These are phyloP conservation scores for Sesbania bispinosa DNA, from an alignment of 306 rosid species.

Conservation along the genomic window DNA sequence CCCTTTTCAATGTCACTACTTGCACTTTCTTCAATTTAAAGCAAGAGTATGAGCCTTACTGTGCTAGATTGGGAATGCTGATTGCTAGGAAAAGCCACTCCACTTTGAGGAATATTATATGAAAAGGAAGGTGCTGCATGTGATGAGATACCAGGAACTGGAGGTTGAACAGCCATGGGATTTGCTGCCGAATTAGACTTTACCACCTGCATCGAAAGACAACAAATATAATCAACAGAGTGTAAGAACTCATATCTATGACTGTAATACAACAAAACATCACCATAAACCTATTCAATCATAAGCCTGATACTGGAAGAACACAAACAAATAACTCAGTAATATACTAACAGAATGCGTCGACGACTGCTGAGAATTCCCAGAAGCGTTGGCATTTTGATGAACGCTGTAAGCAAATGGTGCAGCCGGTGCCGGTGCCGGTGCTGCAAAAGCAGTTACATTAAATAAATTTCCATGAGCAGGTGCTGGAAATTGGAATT, in stretches of 20 bases:
- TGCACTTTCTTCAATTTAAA: neutral
- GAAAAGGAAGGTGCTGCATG: constrained; percentile 44
- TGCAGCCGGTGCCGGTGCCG: neutral
- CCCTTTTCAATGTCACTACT: neutral
- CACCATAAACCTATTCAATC: neutral
- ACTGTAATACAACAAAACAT: neutral
- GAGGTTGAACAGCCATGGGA: constrained; percentile 43
- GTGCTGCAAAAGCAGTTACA: constrained; percentile 26
- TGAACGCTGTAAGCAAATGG: constrained; percentile 18
- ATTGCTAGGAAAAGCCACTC: constrained; percentile 24
- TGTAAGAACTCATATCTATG: neutral
- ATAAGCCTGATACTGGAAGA: too few relatives aligned
- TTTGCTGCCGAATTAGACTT: constrained; percentile 24
- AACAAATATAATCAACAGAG: neutral
- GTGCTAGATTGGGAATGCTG: constrained; percentile 39
- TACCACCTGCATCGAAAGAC: constrained; percentile 32
- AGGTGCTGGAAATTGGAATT: neutral
- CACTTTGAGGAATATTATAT: constrained; percentile 40
- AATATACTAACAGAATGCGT: constrained; percentile 41
- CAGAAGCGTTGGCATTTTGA: constrained; percentile 29
- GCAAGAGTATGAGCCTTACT: constrained; percentile 26
- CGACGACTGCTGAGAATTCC: constrained; percentile 37
- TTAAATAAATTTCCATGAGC: neutral
- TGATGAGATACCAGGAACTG: constrained; percentile 37
- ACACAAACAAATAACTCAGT: neutral